Evolutionary conservation across 2,329 filamentous ascomycete genomes (phyloP), one percentile per base, ranked within the genome.

Genomic region (Ophiostoma sp.): DNA sequence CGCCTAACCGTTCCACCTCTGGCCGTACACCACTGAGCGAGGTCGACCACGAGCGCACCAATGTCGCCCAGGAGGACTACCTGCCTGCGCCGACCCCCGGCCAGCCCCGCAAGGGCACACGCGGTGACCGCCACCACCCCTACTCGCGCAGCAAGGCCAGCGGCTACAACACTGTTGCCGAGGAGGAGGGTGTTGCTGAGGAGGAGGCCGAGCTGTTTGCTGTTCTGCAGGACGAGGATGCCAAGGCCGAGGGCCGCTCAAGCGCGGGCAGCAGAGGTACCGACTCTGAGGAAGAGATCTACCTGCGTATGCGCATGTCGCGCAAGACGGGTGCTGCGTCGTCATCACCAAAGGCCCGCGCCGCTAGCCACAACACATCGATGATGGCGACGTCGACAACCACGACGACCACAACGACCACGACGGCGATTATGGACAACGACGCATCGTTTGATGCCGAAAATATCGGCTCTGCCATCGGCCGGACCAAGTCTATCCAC

Each of bases 21-120:
- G 88, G 89, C 77, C 88, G 95, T 71, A 89, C 92, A 41, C 94
- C 95, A 3, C 87, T 99, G n/a, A 94, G 94, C 69, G 95, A 99
- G 80, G 92, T 99, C 73, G 92, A 96, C 76, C 87, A 91, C 74
- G 96, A 97, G 75, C 82, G 85, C 76, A 86, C 84, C 76, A 88
- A 86, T 74, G 85, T 87, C 67, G 85, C 88, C n/a, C 87, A 92
- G 76, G 93, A 97, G 74, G 94, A 97, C 77, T 96, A 96, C 75
- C 86, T 99, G 5, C 95, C 95, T 2, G 94, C 94, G 0, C 95
- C 95, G 3, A 99, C 95, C 4, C 95, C 95, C 0, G 95, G 95
- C 2, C 95, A 99, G 79, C 95, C 95, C 36, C 89, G 95, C 73
- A 98, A 99, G 84, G 91, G 90, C 20, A 90, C 89, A 74, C 89